Evolutionary conservation across 305 asterid species (phyloP), one percentile per base, ranked within the genome.

Genomic region (Rubia balearica): DNA sequence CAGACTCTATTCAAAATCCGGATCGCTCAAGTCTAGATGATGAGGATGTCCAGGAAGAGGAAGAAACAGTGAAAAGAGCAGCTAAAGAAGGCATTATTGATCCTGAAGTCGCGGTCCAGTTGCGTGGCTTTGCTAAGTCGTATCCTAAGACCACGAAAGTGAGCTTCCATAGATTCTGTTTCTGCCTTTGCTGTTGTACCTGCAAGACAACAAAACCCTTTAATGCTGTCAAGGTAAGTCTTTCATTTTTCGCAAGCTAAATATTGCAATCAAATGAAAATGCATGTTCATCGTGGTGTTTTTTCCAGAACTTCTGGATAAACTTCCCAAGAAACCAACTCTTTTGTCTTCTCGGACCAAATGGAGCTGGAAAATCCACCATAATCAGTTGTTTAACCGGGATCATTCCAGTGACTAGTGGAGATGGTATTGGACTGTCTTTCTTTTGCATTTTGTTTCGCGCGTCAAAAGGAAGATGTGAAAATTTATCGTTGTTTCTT

Each of bases 301-400:
- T 14, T 74, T 73, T 82, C 71, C 89, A 94, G 99, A 96, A 92
- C 60, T 72, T 94, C 70, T 94, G 97, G 97, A 78, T 94, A 75
- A 94, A 88, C 82, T 83, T 91, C 74, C 89, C 96, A 46, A 91
- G 82, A 76, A 89, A 89, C 81, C 99, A 94, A 84, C 79, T 94
- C 63, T 89, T 89, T 77, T 91, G 96, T 83, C 90, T 89, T 78
- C 94, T 91, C 24, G 99, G 99, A 69, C 98, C 98, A 55, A 94
- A 94, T 81, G 98, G 99, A 78, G 98, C 98, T 57, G 99, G 99
- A 56, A 94, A 94, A 82, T 88, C 99, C 71, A 94, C 98, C 57
- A 74, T 84, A 42, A 94, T 94, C 64, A 94, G 85, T 78, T 94
- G 98, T 78, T 85, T 94, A 84, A 94, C 96, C 57, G 99, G 99